Base-by-base conservation (phyloP, 306 rosid species). In the Gastrolobium bilobum region DNA sequence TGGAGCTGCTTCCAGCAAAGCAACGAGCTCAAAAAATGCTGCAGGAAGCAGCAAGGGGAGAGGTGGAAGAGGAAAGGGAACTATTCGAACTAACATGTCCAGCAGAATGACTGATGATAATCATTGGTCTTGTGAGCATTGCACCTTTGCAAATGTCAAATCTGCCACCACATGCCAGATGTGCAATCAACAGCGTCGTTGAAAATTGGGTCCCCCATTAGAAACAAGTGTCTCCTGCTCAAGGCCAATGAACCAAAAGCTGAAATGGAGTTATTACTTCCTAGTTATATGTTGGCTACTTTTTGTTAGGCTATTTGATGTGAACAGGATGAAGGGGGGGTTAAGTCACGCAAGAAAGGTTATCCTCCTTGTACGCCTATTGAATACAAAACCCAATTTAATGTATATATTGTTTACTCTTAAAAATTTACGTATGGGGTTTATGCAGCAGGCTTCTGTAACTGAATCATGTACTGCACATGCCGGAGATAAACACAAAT, bases 1-100 rank as follows among this genome's bases (percentile, higher is more conserved):
- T 71, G 91, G 84, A 63, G 88, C 89, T 80, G 84, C 89, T 83
- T 77, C 86, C 4, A 88, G 91, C 81, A 81, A 83, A 84, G 85
- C 91, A 67, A 69, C 91, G 0, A 78, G 81, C 75, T 83, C 89
- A 6, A 85, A 88, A 75, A 85, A 65, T 78, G 82, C 75, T 48
- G 91, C 79, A 38, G 84, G 89, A 33, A 83, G 86, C 65, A 81
- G 86, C 68, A 85, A 83, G 77, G 91, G 86, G 15, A 82, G 79
- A 78, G 85, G 87, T 14, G 89, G 89, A 71, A 86, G 82, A 73
- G 92, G 88, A 42, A 88, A 88, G 71, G 84, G 85, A 30, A 61
- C 68, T 51, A 40, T 53, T 51, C 86, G 84, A 61, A 51, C n/a
- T 7, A 59, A 75, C 69, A 53, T 57, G 70, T 61, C 87, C 42